A percentile compares a stretch with the other conserved stretches of the same genome.
Evolutionary conservation across 2,329 filamentous ascomycete genomes (phyloP).

Genomic region (Xylaria sp.): DNA sequence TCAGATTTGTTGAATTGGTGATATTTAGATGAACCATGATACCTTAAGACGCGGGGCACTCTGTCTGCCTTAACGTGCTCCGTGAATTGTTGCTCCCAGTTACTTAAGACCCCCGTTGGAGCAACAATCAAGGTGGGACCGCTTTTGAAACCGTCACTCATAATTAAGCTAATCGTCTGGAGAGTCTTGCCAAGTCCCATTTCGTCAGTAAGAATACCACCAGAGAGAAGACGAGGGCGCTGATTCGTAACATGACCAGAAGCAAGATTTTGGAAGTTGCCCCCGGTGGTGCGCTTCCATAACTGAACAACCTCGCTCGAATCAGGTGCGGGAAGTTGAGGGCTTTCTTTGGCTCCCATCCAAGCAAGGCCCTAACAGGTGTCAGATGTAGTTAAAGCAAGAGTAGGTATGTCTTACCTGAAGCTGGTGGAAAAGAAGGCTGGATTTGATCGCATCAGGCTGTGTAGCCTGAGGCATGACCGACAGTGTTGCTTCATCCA

Average conservation of each 20-base stretch:
- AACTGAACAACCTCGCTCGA: constrained; percentile 76
- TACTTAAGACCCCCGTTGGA: constrained; percentile 88
- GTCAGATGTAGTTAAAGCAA: constrained; percentile 21
- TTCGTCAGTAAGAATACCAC: constrained; percentile 89
- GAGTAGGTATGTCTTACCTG: constrained; percentile 54
- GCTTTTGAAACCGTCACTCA: constrained; percentile 60
- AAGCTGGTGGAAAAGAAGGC: constrained; percentile 81
- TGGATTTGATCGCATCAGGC: constrained; percentile 71
- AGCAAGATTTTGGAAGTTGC: constrained; percentile 72
- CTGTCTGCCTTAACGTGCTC: constrained; percentile 74
- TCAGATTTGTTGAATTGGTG: constrained; percentile 50
- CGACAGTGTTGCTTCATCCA: constrained; percentile 74
- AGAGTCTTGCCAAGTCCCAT: constrained; percentile 94
- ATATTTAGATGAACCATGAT: constrained; percentile 66
- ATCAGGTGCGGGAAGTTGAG: constrained; percentile 67
- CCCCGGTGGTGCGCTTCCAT: constrained; percentile 70
- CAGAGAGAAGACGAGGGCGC: constrained; percentile 74
- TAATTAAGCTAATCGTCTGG: constrained; percentile 82
- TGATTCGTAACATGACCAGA: constrained; percentile 71
- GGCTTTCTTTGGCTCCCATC: constrained; percentile 81
- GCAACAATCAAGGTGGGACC: constrained; percentile 81
- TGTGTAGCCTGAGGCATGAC: constrained; percentile 78
- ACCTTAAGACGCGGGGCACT: constrained; percentile 74
- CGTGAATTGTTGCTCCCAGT: constrained; percentile 84
- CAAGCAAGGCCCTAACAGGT: constrained; percentile 77